A percentile compares a stretch with the other conserved stretches of the same genome.
Evolutionary conservation across 2,329 filamentous ascomycete genomes (phyloP).

Genomic region (Polychaeton citri): DNA sequence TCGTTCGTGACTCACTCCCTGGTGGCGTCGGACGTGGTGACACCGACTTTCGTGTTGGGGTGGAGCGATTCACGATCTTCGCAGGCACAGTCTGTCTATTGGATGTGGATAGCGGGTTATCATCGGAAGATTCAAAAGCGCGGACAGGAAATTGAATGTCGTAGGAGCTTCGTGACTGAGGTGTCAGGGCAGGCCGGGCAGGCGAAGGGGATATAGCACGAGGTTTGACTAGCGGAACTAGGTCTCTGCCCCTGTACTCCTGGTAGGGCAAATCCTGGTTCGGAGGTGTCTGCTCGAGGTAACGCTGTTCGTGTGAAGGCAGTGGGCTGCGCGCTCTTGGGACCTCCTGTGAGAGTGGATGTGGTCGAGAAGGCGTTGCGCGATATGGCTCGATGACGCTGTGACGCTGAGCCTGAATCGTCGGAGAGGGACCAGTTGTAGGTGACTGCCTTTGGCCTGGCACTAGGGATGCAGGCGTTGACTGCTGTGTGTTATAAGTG

Average conservation of each 20-base stretch:
- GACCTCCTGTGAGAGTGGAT: constrained; percentile 23
- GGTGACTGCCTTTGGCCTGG: constrained; percentile 15
- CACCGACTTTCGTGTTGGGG: constrained; percentile 54
- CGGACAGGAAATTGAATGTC: constrained; percentile 19
- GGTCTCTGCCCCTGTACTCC: constrained; percentile 7
- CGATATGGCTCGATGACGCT: constrained; percentile 19
- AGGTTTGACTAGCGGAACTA: constrained; percentile 17
- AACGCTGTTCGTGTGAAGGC: constrained; percentile 7
- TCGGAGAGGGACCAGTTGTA: constrained; percentile 8
- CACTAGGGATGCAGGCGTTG: constrained; percentile 11
- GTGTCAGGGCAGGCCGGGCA: constrained; percentile 7
- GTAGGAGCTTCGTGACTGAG: constrained; percentile 13
- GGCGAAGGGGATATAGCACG: constrained; percentile 18
- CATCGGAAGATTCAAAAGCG: constrained; percentile 18
- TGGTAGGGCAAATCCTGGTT: constrained; percentile 6
- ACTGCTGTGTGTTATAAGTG: constrained; percentile 16
- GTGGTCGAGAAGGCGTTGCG: constrained; percentile 18
- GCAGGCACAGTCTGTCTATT: constrained; percentile 6
- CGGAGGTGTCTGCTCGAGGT: neutral
- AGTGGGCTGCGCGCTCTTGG: constrained; percentile 18
- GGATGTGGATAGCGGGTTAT: constrained; percentile 27
- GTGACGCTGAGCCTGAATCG: constrained; percentile 11
- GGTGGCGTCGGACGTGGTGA: constrained; percentile 50
- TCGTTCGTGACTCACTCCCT: constrained; percentile 29
- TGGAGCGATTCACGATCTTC: constrained; percentile 30